Percentiles rank a stretch among this genome's conserved stretches.
These are phyloP conservation scores for Cryptosporidium parvum DNA, from an alignment of 169 alveolate species.

Conservation along the genomic window DNA sequence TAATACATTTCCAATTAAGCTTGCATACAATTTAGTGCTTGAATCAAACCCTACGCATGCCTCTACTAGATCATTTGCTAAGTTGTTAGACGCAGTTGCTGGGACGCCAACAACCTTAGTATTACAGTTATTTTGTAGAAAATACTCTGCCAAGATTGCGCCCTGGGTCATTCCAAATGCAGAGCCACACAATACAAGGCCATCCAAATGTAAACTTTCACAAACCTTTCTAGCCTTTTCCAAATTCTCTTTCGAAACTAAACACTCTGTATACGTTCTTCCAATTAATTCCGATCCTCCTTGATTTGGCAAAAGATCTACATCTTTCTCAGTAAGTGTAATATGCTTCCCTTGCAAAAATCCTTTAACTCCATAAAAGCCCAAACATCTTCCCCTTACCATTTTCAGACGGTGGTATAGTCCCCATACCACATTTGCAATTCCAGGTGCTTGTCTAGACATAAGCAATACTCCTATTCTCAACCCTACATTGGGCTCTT, in stretches of 20 bases:
- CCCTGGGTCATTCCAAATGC: slow-evolving; percentile 95
- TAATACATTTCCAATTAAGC: slow-evolving; percentile 96
- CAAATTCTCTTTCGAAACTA: slow-evolving; percentile 84
- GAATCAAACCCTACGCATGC: slow-evolving; percentile 97
- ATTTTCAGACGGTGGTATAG: slow-evolving; percentile 88
- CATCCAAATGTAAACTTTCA: slow-evolving; percentile 88
- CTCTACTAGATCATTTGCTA: slow-evolving; percentile 91
- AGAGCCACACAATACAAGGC: slow-evolving; percentile 96
- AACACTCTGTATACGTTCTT: slow-evolving; percentile 82
- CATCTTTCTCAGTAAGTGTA: slow-evolving; percentile 88
- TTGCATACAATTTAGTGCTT: slow-evolving; percentile 95
- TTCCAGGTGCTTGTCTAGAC: slow-evolving; percentile 98
- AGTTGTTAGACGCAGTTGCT: slow-evolving; percentile 93
- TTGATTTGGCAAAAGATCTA: slow-evolving; percentile 91
- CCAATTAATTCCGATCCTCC: slow-evolving; percentile 97
- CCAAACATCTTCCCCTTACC: slow-evolving; percentile 87
- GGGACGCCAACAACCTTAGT: slow-evolving; percentile 96
- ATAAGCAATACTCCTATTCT: slow-evolving; percentile 93
- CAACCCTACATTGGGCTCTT: slow-evolving; percentile 70
- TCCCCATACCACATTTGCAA: slow-evolving; percentile 96
- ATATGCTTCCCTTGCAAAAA: slow-evolving; percentile 90
- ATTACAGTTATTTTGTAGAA: slow-evolving; percentile 85
- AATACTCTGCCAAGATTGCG: slow-evolving; percentile 91
- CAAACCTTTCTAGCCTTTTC: slow-evolving; percentile 80
- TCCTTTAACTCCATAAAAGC: slow-evolving; percentile 91